These are phyloP conservation scores for Melaleuca quinquenervia DNA, from an alignment of 345 rosid genomes.

Conservation along the genomic window DNA sequence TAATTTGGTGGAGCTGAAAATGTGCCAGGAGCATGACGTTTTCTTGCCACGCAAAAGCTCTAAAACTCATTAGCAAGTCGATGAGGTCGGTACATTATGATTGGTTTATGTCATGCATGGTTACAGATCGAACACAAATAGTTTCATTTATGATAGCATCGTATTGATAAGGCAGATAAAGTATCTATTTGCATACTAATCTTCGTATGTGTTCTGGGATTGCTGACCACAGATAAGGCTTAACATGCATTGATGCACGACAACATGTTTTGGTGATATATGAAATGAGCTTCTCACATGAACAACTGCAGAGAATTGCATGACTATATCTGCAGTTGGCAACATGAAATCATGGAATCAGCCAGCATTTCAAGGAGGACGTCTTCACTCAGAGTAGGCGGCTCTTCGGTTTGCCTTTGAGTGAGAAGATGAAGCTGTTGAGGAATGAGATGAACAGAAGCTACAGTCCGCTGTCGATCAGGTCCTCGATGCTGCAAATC, in stretches of 20 bases:
- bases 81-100: not conserved
- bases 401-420: conserved; percentile 41
- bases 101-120: not conserved
- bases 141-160: not conserved
- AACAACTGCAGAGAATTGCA: too few species aligned
- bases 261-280: too few species aligned
- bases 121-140: not conserved
- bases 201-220: too few species aligned
- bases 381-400: conserved; percentile 49
- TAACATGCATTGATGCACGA: too few species aligned
- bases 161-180: not conserved
- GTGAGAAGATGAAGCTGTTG: conserved; percentile 52
- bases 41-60: not conserved
- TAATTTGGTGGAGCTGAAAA: not conserved
- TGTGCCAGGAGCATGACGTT: not conserved
- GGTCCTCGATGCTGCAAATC: conserved; percentile 50
- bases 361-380: conserved; percentile 46
- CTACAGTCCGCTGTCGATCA: conserved; percentile 66
- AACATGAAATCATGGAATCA: conserved; percentile 77
- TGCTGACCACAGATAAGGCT: too few species aligned
- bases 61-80: not conserved
- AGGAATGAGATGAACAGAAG: conserved; percentile 67
- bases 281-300: too few species aligned
- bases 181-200: not conserved
- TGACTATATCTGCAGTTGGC: too few species aligned